Evolutionary conservation across 495 filamentous ascomycete genomes (phyloP), one percentile per base, ranked within the genome.

Genomic region (Aspergillus ostianus): DNA sequence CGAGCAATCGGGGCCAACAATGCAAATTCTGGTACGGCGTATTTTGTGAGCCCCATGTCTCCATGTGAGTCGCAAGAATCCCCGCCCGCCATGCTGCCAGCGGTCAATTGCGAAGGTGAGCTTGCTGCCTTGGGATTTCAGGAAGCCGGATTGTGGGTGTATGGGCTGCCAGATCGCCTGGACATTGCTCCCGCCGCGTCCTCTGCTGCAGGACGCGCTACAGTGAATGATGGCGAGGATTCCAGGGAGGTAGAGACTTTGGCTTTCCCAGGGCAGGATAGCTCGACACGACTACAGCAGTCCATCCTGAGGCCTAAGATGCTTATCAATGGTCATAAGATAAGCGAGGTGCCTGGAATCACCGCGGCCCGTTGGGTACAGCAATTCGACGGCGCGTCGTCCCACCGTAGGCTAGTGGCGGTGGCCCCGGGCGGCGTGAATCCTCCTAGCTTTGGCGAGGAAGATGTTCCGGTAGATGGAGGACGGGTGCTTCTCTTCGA

Each of bases 381-480:
- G n/a, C 61, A 61, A n/a, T 53, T 51, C 10, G 23, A 56, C n/a
- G 59, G 50, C 20, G 55, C 46, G 0, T 47, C 58, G 0, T 58
- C 60, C 5, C 54, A 62, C 41, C 67, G 65, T 65, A 81, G 91
- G 47, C 76, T 94, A 44, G 78, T 93, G 23, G 82, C 89, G 47
- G 87, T 89, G 55, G 91, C 91, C 13, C 87, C 89, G 30, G 91
- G 91, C 45, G 86, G 90, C 12, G 81, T 89, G 26, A 83, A 82
- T 7, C 76, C 81, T 21, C 76, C 80, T 13, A 77, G 81, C 4
- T 80, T 84, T 36, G 90, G 90, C 51, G 84, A 90, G 57, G 90
- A 92, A 62, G 87, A 84, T 21, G 84, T 93, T 21, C 87, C 90
- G 57, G 82, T 93, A n/a, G 90, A 93, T 62, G 90, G 91, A 23